These are phyloP conservation scores for Fusarium siculi DNA, from an alignment of 2,329 filamentous ascomycete genomes.

Conservation along the genomic window DNA sequence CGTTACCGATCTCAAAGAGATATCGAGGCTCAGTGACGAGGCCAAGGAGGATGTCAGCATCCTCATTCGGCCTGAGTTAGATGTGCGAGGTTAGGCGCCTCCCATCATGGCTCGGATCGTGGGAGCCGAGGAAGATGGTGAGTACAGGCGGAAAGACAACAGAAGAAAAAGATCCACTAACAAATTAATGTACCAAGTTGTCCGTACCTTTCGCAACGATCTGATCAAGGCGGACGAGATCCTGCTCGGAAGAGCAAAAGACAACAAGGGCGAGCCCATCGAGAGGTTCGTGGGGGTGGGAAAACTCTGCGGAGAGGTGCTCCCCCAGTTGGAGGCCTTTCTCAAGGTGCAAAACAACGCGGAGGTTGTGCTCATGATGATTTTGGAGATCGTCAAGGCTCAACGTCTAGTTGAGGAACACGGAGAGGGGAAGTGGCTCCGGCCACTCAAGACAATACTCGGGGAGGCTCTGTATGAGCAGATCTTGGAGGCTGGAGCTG, in stretches of 20 bases:
- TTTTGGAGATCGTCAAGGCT: not conserved
- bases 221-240: rapidly evolving
- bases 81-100: not conserved
- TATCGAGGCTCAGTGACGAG: rapidly evolving
- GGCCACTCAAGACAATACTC: not conserved
- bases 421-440: not conserved
- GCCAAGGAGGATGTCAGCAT: rapidly evolving
- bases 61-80: not conserved
- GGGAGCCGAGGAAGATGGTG: too few species aligned
- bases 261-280: not conserved
- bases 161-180: not conserved
- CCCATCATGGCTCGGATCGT: not conserved
- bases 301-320: not conserved
- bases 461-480: rapidly evolving
- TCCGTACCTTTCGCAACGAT: not conserved
- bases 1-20: not conserved
- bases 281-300: not conserved
- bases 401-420: not conserved
- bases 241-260: not conserved
- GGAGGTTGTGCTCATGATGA: rapidly evolving
- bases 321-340: rapidly evolving
- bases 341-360: not conserved
- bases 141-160: not conserved
- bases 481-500: not conserved
- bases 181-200: not conserved